Evolutionary conservation across 768 basidiomycete genomes (phyloP).

Genomic region (Amanita jacksonii): DNA sequence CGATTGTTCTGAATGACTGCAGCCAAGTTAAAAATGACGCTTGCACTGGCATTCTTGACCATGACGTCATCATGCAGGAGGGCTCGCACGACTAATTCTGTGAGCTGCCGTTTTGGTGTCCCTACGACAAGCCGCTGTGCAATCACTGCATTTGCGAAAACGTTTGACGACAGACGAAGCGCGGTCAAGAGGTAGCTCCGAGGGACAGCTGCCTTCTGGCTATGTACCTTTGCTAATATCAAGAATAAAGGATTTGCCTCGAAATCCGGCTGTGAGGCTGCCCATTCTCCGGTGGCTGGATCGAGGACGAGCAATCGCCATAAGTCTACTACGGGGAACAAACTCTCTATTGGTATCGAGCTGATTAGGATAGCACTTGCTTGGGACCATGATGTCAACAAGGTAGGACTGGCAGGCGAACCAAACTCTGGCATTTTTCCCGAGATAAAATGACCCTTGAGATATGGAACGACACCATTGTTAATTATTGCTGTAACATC

Average conservation of each 20-base stretch:
- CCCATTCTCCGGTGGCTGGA: slow-evolving; percentile 43
- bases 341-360: slow-evolving; percentile 39
- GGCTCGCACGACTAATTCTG: slow-evolving; percentile 50
- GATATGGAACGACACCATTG: slow-evolving; percentile 46
- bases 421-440: slow-evolving; percentile 11
- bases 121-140: slow-evolving; percentile 26
- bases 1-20: slow-evolving; percentile 55
- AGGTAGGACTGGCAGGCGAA: slow-evolving; percentile 24
- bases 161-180: slow-evolving; percentile 61
- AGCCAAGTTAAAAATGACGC: slow-evolving; percentile 69
- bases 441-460: slow-evolving; percentile 47
- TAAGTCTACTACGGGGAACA: slow-evolving; percentile 80
- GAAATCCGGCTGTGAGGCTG: slow-evolving; percentile 22
- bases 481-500: slow-evolving; percentile 44
- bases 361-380: slow-evolving; percentile 32
- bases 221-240: slow-evolving; percentile 37
- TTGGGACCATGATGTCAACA: slow-evolving; percentile 40
- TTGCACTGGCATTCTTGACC: slow-evolving; percentile 75
- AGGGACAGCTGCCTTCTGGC: slow-evolving; percentile 18
- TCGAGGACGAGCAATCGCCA: slow-evolving; percentile 76
- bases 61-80: slow-evolving; percentile 58
- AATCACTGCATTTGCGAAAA: slow-evolving; percentile 45
- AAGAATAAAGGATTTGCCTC: slow-evolving; percentile 29
- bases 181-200: slow-evolving; percentile 58
- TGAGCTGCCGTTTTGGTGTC: slow-evolving; percentile 25